Evolutionary conservation across 2,329 filamentous ascomycete genomes (phyloP).

Genomic region (Clonostachys rhizophaga): DNA sequence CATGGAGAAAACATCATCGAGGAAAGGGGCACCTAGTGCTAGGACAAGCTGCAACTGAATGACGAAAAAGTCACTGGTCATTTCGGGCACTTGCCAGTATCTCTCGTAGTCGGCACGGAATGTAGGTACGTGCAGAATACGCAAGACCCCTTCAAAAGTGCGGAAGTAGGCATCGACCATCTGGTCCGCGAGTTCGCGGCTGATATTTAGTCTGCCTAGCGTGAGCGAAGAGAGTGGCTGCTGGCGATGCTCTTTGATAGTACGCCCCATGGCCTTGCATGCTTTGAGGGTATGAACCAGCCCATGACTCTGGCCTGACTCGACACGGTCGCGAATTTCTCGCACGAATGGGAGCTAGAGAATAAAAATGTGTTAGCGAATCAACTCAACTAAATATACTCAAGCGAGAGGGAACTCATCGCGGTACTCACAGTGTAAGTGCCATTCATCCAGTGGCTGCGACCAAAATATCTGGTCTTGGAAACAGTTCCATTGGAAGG

Average conservation of each 20-base stretch:
- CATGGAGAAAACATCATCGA: constrained; percentile 38
- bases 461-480: constrained; percentile 39
- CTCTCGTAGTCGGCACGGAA: constrained; percentile 49
- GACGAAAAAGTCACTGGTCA: constrained; percentile 35
- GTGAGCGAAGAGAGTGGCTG: constrained; percentile 25
- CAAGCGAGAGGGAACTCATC: not conserved
- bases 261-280: constrained; percentile 33
- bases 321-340: constrained; percentile 13
- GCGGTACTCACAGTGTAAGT: constrained; percentile 28
- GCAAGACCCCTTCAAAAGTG: constrained; percentile 49
- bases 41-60: constrained; percentile 50
- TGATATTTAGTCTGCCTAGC: constrained; percentile 31
- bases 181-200: constrained; percentile 36
- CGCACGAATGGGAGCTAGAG: constrained; percentile 21
- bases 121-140: constrained; percentile 52
- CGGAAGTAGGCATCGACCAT: constrained; percentile 49
- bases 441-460: constrained; percentile 46
- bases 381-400: not conserved
- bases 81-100: constrained; percentile 38
- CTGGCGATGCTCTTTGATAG: constrained; percentile 32
- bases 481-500: constrained; percentile 26
- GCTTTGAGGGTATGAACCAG: constrained; percentile 15
- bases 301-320: constrained; percentile 12
- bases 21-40: constrained; percentile 42
- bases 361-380: not conserved